Base-by-base conservation (phyloP, 768 basidiomycete genomes). In the Suillus hirtellus region DNA sequence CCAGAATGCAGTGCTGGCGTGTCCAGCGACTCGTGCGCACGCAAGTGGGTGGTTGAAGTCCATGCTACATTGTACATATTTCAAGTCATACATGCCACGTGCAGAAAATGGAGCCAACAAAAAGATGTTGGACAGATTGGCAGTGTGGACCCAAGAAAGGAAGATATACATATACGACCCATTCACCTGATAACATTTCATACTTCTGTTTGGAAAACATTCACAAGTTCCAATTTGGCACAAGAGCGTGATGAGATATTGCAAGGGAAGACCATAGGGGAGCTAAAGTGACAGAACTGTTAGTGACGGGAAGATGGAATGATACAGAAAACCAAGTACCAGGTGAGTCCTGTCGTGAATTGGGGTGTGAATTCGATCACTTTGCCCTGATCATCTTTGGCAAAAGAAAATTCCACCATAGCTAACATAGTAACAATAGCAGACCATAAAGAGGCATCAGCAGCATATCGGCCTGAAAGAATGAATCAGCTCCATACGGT, bases 391-490 rank as follows among this genome's bases (percentile, higher is more conserved):
- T 61, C 60, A 43, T 61, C 63, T 34, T 49, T 24, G 3, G 63
- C 60, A 9, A 34, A 64, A 10, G 43, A 44, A n/a, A 64, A 44
- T 9, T 40, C 40, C 31, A 64, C 19, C 9, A 44, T 56, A 8
- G 63, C 63, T 35, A 64, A 40, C 47, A 63, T 37, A n/a, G 61
- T 35, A n/a, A 34, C 61, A 35, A 64, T 55, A 27, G 50, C 61
- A 5, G 31, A 43, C 63, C 63, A 64, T 15, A 64, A 2, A 17
- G 61, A 38, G 17, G 52, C 42, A 49, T 63, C 63, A 0, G 15
- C 62, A 40, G 27, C 19, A 9, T 55, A 47, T 9, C 61, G 52
- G 50, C 63, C 71, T 34, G 17, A 24, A 40, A 40, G 12, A 43
- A 1, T 34, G 4, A 12, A n/a, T 24, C 31, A 35, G 9, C 35